phyloP scores from a whole-genome alignment of 1,284 basidiomycete species.

The Ganoderma boninense region DNA sequence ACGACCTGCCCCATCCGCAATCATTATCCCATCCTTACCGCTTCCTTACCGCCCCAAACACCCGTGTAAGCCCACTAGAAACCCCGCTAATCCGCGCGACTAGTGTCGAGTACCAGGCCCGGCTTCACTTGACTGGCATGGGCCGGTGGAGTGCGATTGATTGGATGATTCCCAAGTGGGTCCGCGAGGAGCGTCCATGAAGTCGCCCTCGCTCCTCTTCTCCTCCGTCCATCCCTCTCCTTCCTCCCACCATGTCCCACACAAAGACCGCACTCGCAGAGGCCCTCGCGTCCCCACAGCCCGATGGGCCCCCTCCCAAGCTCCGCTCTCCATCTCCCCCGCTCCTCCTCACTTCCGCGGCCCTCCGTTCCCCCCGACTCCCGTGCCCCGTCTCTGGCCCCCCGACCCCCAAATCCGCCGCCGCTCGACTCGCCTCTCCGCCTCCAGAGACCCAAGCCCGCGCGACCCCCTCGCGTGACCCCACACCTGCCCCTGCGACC shows the following conservation, averaged over 20 bases:
- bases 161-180: conserved; percentile 22
- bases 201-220: conserved; percentile 11
- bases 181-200: background rate
- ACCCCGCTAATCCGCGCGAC: background rate
- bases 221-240: conserved; percentile 9
- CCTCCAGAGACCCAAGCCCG: conserved; percentile 17
- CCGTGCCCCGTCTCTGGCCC: conserved; percentile 28
- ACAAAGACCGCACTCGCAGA: conserved; percentile 27
- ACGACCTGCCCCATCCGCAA: background rate
- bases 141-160: conserved; percentile 17
- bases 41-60: background rate
- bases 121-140: background rate
- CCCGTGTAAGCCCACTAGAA: background rate
- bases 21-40: background rate
- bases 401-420: conserved; percentile 23
- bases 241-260: conserved; percentile 21
- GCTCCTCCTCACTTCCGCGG: background rate
- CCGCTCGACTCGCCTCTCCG: conserved; percentile 28
- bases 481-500: conserved; percentile 11
- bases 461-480: conserved; percentile 22
- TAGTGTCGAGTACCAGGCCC: background rate
- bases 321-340: conserved; percentile 33
- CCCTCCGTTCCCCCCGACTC: conserved; percentile 7
- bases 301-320: conserved; percentile 27
- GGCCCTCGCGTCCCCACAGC: conserved; percentile 23